Conservation (phyloP, 139 green algal genomes). For the Zygnema cylindricum region DNA sequence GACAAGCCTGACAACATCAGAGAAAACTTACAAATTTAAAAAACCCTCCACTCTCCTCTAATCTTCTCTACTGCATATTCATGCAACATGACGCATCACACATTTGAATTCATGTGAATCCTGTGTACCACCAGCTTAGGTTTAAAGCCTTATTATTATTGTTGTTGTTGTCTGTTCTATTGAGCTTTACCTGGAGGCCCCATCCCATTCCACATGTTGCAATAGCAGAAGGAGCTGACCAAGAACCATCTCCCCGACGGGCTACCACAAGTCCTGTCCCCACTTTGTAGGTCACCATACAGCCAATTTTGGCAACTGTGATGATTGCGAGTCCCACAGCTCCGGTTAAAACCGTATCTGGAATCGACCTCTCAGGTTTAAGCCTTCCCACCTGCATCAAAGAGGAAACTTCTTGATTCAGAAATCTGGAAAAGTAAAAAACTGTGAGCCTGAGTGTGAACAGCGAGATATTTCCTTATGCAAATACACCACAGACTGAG, state of each 20-base stretch:
- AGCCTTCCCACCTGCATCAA: constrained; percentile 40
- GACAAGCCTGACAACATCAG: no score
- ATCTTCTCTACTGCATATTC: no score
- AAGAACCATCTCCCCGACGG: constrained; percentile 18
- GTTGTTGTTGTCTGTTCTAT: no score
- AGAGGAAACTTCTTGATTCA: no score
- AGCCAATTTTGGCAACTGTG: constrained; percentile 38
- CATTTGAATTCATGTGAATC: no score
- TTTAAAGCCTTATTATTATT: no score
- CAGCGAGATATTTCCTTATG: not conserved
- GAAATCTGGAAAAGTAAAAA: no score
- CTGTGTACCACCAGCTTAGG: no score
- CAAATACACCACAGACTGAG: not conserved
- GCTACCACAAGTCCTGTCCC: constrained; percentile 50
- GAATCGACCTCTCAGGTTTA: constrained; percentile 30
- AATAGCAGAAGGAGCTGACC: constrained; percentile 37
- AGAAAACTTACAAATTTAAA: no score
- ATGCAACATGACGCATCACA: no score
- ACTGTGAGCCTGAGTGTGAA: no score
- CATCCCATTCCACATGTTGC: constrained; percentile 31
- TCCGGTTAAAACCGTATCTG: constrained; percentile 21
- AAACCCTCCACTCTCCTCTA: no score
- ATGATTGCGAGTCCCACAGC: constrained; percentile 40
- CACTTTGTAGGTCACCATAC: constrained; percentile 38
- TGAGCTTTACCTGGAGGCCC: constrained; percentile 47